phyloP scores from a whole-genome alignment of 2,329 filamentous ascomycete genomes.

The Aspergillus sp. region DNA sequence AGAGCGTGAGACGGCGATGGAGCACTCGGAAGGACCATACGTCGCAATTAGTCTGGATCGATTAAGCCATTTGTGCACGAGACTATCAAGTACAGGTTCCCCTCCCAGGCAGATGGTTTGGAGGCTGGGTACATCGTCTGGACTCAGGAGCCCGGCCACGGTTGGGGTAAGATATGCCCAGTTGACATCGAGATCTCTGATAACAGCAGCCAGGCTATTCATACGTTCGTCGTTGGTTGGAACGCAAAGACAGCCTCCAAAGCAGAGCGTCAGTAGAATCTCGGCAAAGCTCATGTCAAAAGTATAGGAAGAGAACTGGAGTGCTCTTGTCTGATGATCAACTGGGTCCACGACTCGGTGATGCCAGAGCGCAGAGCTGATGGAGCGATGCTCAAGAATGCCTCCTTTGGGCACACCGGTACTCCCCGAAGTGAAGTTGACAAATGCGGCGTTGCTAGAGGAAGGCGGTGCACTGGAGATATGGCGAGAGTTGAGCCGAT shows the following conservation, averaged over 20 bases:
- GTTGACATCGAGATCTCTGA: slow-evolving; percentile 16
- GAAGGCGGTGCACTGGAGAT: too few relatives aligned
- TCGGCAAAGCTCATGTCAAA: slow-evolving; percentile 32
- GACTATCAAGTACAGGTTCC: background rate
- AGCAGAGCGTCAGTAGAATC: slow-evolving; percentile 13
- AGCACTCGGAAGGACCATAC: slow-evolving; percentile 32
- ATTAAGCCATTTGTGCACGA: background rate
- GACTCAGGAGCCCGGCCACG: background rate
- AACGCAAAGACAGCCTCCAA: slow-evolving; percentile 36
- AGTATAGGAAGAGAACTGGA: slow-evolving; percentile 31
- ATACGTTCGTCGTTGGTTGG: slow-evolving; percentile 41
- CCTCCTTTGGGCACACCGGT: too few relatives aligned
- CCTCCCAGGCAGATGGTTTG: background rate
- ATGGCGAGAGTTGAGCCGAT: too few relatives aligned
- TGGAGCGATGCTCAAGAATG: too few relatives aligned
- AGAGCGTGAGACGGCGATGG: too few relatives aligned
- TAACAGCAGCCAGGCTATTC: slow-evolving; percentile 40
- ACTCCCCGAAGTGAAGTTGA: too few relatives aligned
- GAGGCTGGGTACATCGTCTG: background rate
- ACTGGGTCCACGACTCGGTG: too few relatives aligned
- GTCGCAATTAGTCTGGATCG: background rate
- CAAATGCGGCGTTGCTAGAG: too few relatives aligned
- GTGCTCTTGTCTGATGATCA: too few relatives aligned
- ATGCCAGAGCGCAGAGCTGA: too few relatives aligned
- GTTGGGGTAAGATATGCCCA: slow-evolving; percentile 7